Evolutionary conservation across 31 red algal species (phyloP), one percentile per base, ranked within the genome.

Genomic region (Porphyra umbilicalis): DNA sequence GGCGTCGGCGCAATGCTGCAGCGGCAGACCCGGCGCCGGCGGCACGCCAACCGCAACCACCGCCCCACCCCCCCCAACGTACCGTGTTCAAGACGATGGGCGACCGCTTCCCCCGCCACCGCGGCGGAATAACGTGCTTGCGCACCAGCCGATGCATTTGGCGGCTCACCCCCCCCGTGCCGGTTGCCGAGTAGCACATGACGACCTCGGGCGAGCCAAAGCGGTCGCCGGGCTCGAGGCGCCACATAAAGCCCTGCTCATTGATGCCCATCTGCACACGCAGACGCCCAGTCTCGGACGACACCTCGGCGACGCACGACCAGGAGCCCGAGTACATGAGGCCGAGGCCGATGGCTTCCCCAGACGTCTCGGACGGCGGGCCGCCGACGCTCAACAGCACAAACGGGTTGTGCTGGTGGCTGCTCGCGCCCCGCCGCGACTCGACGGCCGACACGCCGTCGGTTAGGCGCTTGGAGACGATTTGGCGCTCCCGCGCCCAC

Each of bases 241-340:
- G 83, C 96, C 96, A 98, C 8, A 80, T 87, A 84, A 98, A 98
- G 31, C 82, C 87, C 34, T 95, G 86, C 20, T 92, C 92, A 74
- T 98, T 94, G 32, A 98, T 89, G 32, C 96, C 96, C 80, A 95
- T 93, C 44, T 95, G 92, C 40, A 98, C 86, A 6, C 96, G 88
- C 75, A 94, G 87, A 15, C 92, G 83, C 13, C 90, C 92, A 46
- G 86, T 92, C 79, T 98, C 96, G 34, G 88, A 87, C 14, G 57
- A 71, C 46, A 95, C 85, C 82, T 98, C 96, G 42, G 81, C 84
- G 6, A 82, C 75, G 10, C 84, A 88, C 30, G 82, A 38, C 88
- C 95, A 98, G 36, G 95, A 95, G 25, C 96, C 96, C 35, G 96
- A 98, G 82, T 98, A 98, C 38, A 98, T 87, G 37, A 98, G 88